A percentile compares a stretch with the other conserved stretches of the same genome.
Evolutionary conservation across 176 grass and related monocot genomes (phyloP).

Genomic region (Poa pratensis): DNA sequence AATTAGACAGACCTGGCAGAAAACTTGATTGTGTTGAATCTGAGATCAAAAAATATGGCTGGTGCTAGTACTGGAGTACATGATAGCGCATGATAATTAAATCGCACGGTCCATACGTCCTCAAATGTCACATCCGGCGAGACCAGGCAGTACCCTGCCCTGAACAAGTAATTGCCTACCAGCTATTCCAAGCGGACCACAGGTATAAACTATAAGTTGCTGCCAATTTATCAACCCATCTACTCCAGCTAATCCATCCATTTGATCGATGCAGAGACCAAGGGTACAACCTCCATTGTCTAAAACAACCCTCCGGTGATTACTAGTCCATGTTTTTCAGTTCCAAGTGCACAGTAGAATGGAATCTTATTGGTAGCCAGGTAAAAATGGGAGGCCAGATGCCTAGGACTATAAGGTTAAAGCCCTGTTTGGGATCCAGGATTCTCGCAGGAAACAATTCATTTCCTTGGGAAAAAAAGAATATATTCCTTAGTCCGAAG

Average conservation of each 20-base stretch:
- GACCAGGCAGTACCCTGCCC: constrained; percentile 36
- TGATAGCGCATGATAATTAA: constrained; percentile 50
- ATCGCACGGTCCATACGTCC: constrained; percentile 47
- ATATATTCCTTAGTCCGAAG: neutral
- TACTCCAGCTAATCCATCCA: constrained; percentile 46
- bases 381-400: constrained; percentile 26
- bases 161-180: constrained; percentile 57
- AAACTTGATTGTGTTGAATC: constrained; percentile 71
- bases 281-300: constrained; percentile 20
- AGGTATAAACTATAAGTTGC: constrained; percentile 36
- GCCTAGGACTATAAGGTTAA: constrained; percentile 36
- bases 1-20: constrained; percentile 52
- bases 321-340: constrained; percentile 19
- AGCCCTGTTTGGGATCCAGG: neutral
- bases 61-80: constrained; percentile 37
- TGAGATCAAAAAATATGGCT: constrained; percentile 48
- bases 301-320: neutral
- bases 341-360: constrained; percentile 16
- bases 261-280: neutral
- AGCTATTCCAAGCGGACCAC: constrained; percentile 50
- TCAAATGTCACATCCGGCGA: constrained; percentile 43
- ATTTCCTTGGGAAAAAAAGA: neutral
- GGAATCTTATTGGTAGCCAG: neutral
- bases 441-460: neutral
- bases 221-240: constrained; percentile 34